Evolutionary conservation across 1,139 yeast species (phyloP).

Genomic region (Ogataea hybrid): DNA sequence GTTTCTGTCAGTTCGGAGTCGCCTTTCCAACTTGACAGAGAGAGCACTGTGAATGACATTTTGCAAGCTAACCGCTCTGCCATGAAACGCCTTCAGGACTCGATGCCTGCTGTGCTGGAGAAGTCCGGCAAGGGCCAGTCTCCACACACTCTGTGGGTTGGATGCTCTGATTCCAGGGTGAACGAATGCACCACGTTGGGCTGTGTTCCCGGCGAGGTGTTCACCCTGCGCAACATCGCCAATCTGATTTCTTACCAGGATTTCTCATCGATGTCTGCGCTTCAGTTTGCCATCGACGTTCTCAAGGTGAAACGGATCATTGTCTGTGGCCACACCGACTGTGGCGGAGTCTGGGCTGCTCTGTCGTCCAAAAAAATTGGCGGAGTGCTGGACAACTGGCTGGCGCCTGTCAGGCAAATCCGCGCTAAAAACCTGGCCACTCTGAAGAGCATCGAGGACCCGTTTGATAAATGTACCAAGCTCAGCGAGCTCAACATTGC

Average conservation of each 20-base stretch:
- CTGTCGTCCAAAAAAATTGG: constrained; percentile 67
- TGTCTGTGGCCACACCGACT: constrained; percentile 97
- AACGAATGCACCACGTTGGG: constrained; percentile 66
- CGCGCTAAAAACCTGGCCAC: constrained; percentile 52
- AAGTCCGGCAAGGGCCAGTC: constrained; percentile 80
- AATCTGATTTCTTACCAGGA: constrained; percentile 75
- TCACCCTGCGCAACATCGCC: constrained; percentile 92
- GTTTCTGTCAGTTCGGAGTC: constrained; percentile 11
- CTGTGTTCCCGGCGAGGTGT: constrained; percentile 87
- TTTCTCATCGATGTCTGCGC: constrained; percentile 72
- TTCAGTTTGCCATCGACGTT: constrained; percentile 89
- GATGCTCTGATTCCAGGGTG: constrained; percentile 87
- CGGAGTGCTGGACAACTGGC: constrained; percentile 77
- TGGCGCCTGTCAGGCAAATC: constrained; percentile 69
- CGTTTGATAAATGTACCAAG: constrained; percentile 58
- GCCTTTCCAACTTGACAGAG: constrained; percentile 57
- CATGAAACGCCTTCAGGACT: constrained; percentile 58
- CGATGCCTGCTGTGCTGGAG: constrained; percentile 65
- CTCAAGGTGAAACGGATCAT: constrained; percentile 79
- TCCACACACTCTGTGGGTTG: constrained; percentile 95
- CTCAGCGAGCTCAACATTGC: constrained; percentile 81
- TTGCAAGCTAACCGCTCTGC: constrained; percentile 66
- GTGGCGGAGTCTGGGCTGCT: constrained; percentile 95
- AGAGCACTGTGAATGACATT: constrained; percentile 62
- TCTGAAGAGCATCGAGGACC: constrained; percentile 47